Evolutionary conservation across 2,329 filamentous ascomycete genomes (phyloP), one percentile per base, ranked within the genome.

Genomic region (Beauveria scarabaeidicola): DNA sequence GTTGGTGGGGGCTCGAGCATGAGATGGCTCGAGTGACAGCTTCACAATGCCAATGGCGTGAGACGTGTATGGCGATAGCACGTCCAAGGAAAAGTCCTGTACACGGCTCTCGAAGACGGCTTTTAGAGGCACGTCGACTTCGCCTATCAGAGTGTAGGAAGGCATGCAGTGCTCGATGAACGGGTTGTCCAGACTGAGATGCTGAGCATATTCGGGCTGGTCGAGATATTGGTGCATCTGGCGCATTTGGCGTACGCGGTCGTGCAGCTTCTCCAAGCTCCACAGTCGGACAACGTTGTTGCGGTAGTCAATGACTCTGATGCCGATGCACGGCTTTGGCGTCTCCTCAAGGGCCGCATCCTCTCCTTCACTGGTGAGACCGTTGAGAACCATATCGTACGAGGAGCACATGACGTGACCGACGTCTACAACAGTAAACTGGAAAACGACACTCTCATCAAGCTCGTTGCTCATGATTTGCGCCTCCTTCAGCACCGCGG

Each of bases 401-500:
- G 92, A 96, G 3, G 94, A 99, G 66, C 89, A 92, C 65, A 95
- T 82, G 23, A 86, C 86, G 68, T 99, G 92, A 1, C 94, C 94
- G 63, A 88, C 78, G 67, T 97, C 93, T 36, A 97, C 85, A 59
- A 97, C 86, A 13, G 90, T 88, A 70, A 97, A 99, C 72, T 99
- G 94, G 71, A 99, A 97, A 21, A 93, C 87, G 9, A 97, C 89
- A 64, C 86, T 86, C 71, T 97, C 94, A 66, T 94, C 90, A 77
- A 99, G 89, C 67, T 96, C 90, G 66, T 96, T 93, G 75, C 92
- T 96, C 90, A 99, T 94, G 62, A 99, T 87, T 69, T 99, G 94
- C 1, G 94, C 94, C 73, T 99, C 94, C 71, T 99, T 99, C 61
- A 99, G 74, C 29, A 87, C 84, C 8, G 90, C 86, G 3, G 93